A percentile compares a stretch with the other conserved stretches of the same genome.
phyloP scores from a whole-genome alignment of 164 flowering plant genomes.

The Vitis rotundifolia region DNA sequence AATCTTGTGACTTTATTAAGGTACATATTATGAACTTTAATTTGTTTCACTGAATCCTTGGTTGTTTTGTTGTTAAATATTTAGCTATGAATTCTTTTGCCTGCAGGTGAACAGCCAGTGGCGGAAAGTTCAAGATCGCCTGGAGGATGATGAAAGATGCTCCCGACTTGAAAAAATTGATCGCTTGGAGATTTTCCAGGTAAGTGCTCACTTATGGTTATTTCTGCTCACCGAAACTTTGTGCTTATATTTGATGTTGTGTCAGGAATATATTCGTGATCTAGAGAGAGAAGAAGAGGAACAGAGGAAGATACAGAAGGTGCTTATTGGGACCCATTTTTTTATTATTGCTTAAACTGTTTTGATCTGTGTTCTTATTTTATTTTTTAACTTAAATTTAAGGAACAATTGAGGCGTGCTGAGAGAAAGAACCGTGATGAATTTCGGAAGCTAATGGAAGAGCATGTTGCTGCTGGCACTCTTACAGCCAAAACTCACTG shows the following conservation, averaged over 20 bases:
- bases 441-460: conserved; percentile 88
- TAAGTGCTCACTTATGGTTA: conserved; percentile 5
- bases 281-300: conserved; percentile 96
- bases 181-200: conserved; percentile 85
- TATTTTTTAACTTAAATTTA: background rate
- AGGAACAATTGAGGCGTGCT: conserved; percentile 81
- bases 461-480: conserved; percentile 67
- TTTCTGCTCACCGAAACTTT: background rate
- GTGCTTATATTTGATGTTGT: conserved; percentile 18
- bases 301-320: conserved; percentile 89
- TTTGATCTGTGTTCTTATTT: conserved; percentile 7
- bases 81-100: background rate
- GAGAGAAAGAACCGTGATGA: conserved; percentile 96
- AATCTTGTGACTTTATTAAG: conserved; percentile 90
- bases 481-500: conserved; percentile 86
- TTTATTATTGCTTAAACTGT: background rate
- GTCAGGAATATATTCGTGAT: conserved; percentile 84
- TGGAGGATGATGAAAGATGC: conserved; percentile 94
- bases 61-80: background rate
- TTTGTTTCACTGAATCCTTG: background rate
- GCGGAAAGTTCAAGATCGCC: conserved; percentile 90
- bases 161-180: conserved; percentile 88
- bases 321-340: conserved; percentile 11
- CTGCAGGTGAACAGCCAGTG: conserved; percentile 82
- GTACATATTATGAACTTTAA: conserved; percentile 21